Base-by-base conservation (phyloP, 495 filamentous ascomycete genomes). In the Schizothecium vesticola region DNA sequence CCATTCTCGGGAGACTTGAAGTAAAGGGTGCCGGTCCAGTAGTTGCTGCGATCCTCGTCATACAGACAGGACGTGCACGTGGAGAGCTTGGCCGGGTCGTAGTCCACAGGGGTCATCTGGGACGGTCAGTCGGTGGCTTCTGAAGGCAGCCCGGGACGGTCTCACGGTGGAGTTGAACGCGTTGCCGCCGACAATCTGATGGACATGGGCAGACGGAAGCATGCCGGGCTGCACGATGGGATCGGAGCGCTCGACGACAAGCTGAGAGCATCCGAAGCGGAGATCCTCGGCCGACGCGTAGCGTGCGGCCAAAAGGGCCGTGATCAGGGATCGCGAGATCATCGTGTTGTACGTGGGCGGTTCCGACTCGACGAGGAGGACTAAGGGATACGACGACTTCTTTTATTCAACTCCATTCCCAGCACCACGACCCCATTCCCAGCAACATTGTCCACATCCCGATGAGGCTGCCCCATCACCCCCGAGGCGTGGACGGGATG, bases 11-110 rank as follows among this genome's bases (percentile, higher is more conserved):
- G 73, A 11, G 75, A 73, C 3, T 69, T 59, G 71, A 79, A 80
- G 67, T 77, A 78, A 28, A 79, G 55, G 21, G 70, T 72, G 11
- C 79, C 78, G 13, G 79, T 80, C 80, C 80, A 80, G 63, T 80
- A 80, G 69, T 81, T 81, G 59, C 69, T 75, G 3, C 74, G 61
- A 55, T 79, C 74, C 23, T 79, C 76, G 12, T 62, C 67, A 33
- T 75, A 75, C 11, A 63, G 72, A 59, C 74, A 77, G 1, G 71
- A 74, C 9, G 77, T 78, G 65, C 73, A 79, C 5, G 71, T 72
- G 1, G 71, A 73, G 7, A 60, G 22, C 25, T 65, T 65, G 8
- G 73, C 67, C n/a, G 74, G 69, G 57, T 70, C 69, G 59, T 76
- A 60, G n/a, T 67, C 59, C 8, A 24, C 43, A 1, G 70, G 69